Conservation (phyloP, 208 protist genomes). For the Leishmania tropica region DNA sequence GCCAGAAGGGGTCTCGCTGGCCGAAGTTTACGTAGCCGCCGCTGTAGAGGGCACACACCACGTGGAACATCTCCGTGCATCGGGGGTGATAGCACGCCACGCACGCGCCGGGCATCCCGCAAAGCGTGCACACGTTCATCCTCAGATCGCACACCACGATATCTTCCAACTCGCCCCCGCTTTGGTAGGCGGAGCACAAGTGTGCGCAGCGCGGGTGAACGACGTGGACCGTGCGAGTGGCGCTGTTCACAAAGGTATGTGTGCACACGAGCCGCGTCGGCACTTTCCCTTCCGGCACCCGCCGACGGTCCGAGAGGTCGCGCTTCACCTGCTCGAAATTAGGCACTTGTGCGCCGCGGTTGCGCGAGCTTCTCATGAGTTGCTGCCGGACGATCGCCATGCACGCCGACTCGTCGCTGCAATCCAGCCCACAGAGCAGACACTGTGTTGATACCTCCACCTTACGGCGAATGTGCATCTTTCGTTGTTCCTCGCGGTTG, state of each 20-base stretch:
- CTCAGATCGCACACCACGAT: slow-evolving; percentile 54
- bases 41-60: slow-evolving; percentile 78
- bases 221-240: slow-evolving; percentile 56
- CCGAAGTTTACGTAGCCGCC: slow-evolving; percentile 89
- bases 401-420: slow-evolving; percentile 40
- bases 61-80: slow-evolving; percentile 85
- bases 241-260: slow-evolving; percentile 66
- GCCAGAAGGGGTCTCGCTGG: slow-evolving; percentile 80
- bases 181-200: slow-evolving; percentile 79
- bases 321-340: slow-evolving; percentile 50
- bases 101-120: slow-evolving; percentile 66
- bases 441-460: slow-evolving; percentile 62
- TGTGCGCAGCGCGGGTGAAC: slow-evolving; percentile 87
- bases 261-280: slow-evolving; percentile 53
- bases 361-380: slow-evolving; percentile 56
- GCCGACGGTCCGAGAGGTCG: slow-evolving; percentile 58
- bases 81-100: slow-evolving; percentile 85
- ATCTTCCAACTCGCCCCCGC: slow-evolving; percentile 73
- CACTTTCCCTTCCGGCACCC: slow-evolving; percentile 15
- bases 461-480: slow-evolving; percentile 67
- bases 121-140: slow-evolving; percentile 70
- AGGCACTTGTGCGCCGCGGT: slow-evolving; percentile 62
- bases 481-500: slow-evolving; percentile 58
- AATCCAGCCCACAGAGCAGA: slow-evolving; percentile 78
- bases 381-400: slow-evolving; percentile 58